phyloP scores from a whole-genome alignment of 164 flowering plant genomes.

The Annona squamosa region DNA sequence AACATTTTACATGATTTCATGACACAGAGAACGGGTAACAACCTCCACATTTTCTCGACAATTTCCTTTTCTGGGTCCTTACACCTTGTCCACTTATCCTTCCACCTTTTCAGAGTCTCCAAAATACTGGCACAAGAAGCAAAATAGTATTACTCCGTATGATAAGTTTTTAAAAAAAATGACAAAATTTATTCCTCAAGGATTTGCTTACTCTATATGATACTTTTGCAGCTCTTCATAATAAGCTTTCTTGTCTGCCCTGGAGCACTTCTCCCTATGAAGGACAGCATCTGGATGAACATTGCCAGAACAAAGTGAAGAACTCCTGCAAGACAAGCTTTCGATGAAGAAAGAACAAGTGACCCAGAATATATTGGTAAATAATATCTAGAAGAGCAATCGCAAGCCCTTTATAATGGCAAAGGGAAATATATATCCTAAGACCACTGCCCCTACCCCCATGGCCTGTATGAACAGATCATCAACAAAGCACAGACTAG shows the following conservation, averaged over 20 bases:
- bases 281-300: conserved; percentile 76
- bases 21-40: conserved; percentile 1
- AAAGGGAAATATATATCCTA: no score
- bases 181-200: background rate
- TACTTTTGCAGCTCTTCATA: conserved; percentile 55
- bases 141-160: background rate
- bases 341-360: background rate
- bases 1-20: background rate
- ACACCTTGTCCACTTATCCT: conserved; percentile 52
- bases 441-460: no score
- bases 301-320: conserved; percentile 65
- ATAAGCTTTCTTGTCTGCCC: conserved; percentile 46
- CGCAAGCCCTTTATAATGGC: no score
- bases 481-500: no score
- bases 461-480: no score
- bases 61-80: conserved; percentile 57
- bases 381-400: no score
- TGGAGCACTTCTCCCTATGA: conserved; percentile 32
- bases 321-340: conserved; percentile 50
- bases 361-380: background rate
- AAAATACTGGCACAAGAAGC: conserved; percentile 55
- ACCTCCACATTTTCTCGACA: conserved; percentile 48
- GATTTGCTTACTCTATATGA: conserved; percentile 57
- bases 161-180: background rate
- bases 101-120: conserved; percentile 45